Evolutionary conservation across 2,329 filamentous ascomycete species (phyloP), one percentile per base, ranked within the genome.

Genomic region (Cercospora berteroae): DNA sequence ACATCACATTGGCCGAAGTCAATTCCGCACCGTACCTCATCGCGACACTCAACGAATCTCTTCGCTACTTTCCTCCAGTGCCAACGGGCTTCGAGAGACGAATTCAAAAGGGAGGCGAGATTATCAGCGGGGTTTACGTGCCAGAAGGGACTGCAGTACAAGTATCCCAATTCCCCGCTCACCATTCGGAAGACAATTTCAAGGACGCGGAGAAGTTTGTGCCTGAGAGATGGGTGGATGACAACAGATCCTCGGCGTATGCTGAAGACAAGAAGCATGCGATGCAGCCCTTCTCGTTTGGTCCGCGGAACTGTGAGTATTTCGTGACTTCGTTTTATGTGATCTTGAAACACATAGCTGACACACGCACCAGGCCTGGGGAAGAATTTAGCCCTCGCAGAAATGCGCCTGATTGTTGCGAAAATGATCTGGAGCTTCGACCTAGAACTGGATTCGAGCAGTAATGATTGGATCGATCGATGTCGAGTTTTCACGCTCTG

Each of bases 11-110:
- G 18, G 67, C 71, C 5, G 68, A 66, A 55, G 60, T 70, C 64
- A 68, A 72, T 36, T 52, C 67, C 50, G 42, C 68, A 7, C 64
- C 72, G 1, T 84, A 82, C 68, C 75, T 83, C 64, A 77, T 80
- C 44, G 81, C 81, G 2, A 79, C 79, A 56, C 77, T 83, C 13
- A 78, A 80, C 55, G 82, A 84, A 70, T 79, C 77, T 1, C 73
- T 84, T 9, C 77, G 82, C 8, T 78, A 81, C 66, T 81, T 81
- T 67, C 81, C 82, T 2, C 81, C 82, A 0, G 78, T 83, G 2
- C 79, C 81, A 5, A 76, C 77, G 23, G 80, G 81, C 3, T 77
- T 77, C 52, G 57, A 74, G 10, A 71, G 77, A 3, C 64, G 68
- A 12, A 71, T 74, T 3, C 73, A 72, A 13, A 23, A 48, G 3